Base-by-base conservation (phyloP, 2,329 filamentous ascomycete species). In the Fusarium sp. region DNA sequence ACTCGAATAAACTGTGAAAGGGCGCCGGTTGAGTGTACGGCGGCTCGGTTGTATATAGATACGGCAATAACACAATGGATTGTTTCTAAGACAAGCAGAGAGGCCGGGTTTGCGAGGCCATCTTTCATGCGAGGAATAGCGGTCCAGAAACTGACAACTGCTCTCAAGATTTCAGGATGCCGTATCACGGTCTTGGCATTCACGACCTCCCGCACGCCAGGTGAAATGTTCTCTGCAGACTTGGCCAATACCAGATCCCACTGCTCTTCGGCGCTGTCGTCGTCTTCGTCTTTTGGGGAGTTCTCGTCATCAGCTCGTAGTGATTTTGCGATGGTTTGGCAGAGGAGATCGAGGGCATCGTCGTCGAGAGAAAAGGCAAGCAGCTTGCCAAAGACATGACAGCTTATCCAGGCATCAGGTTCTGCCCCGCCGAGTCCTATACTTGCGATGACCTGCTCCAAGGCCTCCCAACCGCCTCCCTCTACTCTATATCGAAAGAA, bases 361-460 rank as follows among this genome's bases (percentile, higher is more conserved):
- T 96, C 90, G 51, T 92, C 90, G 46, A 96, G 77, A 1, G 90
- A 88, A 76, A 96, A 94, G 6, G 91, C 86, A 45, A 97, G 81
- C 9, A 97, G 83, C 67, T 89, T 88, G 25, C 92, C 92, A 75
- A 96, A 96, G 4, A 96, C 82, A 73, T 93, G 89, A 66, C 83
- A 85, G 67, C 83, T 85, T 49, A 84, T 83, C 85, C 85, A 88
- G 6, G 83, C 76, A 69, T 96, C 91, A 39, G 87, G 82, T 62
- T 91, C 87, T 53, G 82, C 82, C 63, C 84, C 84, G 49, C 88
- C 82, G 49, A 87, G 77, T 31, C 89, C 85, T 73, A 88, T 87
- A 73, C 86, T 87, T 60, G 84, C 85, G 77, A 93, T 83, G 6
- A 85, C 85, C 71, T 91, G 85, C 70, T 95, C 88, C 50, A 97